Evolutionary conservation across 2,329 filamentous ascomycete genomes (phyloP).

Genomic region (Trichoderma citrinoviride): DNA sequence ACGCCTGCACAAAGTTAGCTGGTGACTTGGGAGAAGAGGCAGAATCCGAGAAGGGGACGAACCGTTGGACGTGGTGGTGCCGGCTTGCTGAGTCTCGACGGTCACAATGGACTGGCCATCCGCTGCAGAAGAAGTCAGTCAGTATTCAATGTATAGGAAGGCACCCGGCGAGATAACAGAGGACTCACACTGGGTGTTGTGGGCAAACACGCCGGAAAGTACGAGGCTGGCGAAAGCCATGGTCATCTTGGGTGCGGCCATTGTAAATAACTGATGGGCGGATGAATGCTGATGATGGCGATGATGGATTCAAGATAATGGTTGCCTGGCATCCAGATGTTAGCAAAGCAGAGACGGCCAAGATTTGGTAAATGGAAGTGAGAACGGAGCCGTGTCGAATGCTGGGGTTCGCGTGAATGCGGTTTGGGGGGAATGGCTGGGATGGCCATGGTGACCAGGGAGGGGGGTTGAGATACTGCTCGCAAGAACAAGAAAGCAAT

Average conservation of each 20-base stretch:
- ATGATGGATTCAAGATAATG: neutral
- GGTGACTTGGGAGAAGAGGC: neutral
- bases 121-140: constrained; percentile 27
- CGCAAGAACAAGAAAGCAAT: neutral
- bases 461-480: neutral
- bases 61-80: constrained; percentile 36
- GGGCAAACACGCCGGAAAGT: constrained; percentile 22
- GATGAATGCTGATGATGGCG: neutral
- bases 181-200: constrained; percentile 7
- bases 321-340: neutral
- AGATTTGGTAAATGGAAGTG: no score
- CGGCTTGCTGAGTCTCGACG: constrained; percentile 33
- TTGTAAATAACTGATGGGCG: constrained; percentile 18
- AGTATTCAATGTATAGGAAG: neutral
- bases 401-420: neutral
- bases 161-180: neutral
- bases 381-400: neutral
- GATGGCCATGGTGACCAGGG: neutral
- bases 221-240: constrained; percentile 29
- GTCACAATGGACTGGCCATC: constrained; percentile 31
- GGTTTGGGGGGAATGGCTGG: neutral
- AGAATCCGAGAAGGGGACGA: constrained; percentile 9
- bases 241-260: constrained; percentile 33
- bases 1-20: constrained; percentile 28
- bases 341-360: neutral